Base-by-base conservation (phyloP, 2,329 filamentous ascomycete species). In the Aspergillus tamarii region DNA sequence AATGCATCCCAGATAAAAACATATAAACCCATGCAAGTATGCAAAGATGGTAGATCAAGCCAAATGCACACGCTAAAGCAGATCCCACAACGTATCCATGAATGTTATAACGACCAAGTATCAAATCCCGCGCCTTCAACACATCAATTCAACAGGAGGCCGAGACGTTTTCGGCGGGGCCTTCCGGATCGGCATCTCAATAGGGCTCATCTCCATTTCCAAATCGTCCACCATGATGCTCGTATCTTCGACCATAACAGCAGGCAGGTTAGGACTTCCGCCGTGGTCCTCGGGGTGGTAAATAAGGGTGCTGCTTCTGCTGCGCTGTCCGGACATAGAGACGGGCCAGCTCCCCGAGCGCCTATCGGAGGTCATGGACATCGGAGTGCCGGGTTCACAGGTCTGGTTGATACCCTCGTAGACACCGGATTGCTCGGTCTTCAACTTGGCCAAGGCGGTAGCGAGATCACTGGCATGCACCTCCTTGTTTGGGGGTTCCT, bases 401-500 rank as follows among this genome's bases (percentile, higher is more conserved):
- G 62, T 14, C 30, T n/a, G 57, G n/a, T 14, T 39, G 30, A 36
- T 26, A 43, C 10, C 58, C 54, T 62, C 65, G 10, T 54, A 14
- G n/a, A 46, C 46, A 23, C 50, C 36, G 7, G 55, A 59, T 11
- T 71, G 70, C 36, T 75, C 68, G 1, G 74, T 78, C 62, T 77
- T 74, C 60, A 90, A 74, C 63, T 81, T 83, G 19, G 83, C 78
- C 58, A 90, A 74, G 19, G 88, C 88, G 2, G 77, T 74, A 0
- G 85, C 86, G 46, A 90, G 78, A 71, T 90, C 88, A 60, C 84
- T 83, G 0, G 88, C 86, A 70, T 89, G 87, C 10, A 88, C 87
- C 62, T 88, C 84, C 75, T 87, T 89, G 76, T 90, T 90, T 7
- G 88, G 88, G 12, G 87, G 85, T 30, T 87, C 87, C 72, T 90